Evolutionary conservation across 2,329 filamentous ascomycete species (phyloP), one percentile per base, ranked within the genome.

Genomic region (Chrysoporthe deuterocubensis): DNA sequence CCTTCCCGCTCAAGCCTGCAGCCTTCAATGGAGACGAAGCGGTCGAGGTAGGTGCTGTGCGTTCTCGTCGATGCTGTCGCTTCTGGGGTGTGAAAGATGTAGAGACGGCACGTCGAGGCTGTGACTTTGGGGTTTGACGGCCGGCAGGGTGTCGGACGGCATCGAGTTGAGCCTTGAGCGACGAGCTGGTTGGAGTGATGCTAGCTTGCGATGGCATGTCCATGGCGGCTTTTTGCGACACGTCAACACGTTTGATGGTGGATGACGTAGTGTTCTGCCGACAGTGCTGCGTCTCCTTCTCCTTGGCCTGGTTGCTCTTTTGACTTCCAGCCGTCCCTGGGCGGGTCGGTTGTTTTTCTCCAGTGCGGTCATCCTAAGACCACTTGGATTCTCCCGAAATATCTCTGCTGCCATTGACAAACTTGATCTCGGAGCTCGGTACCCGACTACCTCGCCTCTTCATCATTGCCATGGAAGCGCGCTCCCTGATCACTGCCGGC

Each of bases 361-460:
- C 62, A 42, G 26, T 54, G 62, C 32, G 66, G 66, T 54, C 68
- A 8, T 61, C 26, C 68, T 70, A 70, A 32, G 68, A 63, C 68
- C 68, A 70, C 63, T 70, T 70, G 60, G 68, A 62, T 16, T 70
- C 68, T 13, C 62, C 54, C n/a, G 63, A 70, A 46, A 59, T 32
- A 26, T 61, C 54, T 16, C 68, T 59, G 42, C 61, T 63, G 44
- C 68, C 66, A 44, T 64, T 67, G 0, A 66, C 62, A 21, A 57
- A 61, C 21, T 64, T 67, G 46, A 70, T 32, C 66, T 70, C 68
- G 6, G 66, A 65, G 66, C 68, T 70, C 4, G 68, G 68, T 4
- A 70, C 66, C 46, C 68, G 64, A 59, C 68, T 70, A 16, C 66
- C 66, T 18, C 68, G 62, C 34, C 68, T 62, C 43, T 70, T 70